These are phyloP conservation scores for Backusella tarrabulga DNA, from an alignment of 192 early-diverging fungal species.

Conservation along the genomic window DNA sequence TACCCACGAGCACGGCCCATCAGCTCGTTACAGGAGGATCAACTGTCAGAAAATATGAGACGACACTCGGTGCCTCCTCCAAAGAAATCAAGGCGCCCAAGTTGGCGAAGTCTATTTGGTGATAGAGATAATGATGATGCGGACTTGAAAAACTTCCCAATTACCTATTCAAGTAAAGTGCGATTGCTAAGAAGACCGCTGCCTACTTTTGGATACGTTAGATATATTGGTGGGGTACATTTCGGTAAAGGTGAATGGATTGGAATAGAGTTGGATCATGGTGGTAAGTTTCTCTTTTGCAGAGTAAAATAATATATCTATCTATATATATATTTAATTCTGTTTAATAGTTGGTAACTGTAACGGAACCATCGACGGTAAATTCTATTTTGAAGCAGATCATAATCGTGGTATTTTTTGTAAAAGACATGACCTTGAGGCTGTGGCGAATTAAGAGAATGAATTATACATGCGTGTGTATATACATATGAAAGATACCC, in stretches of 20 bases:
- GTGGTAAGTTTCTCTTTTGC: constrained; percentile 18
- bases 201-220: constrained; percentile 27
- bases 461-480: not conserved
- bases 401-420: constrained; percentile 35
- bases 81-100: not conserved
- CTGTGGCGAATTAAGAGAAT: not conserved
- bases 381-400: constrained; percentile 34
- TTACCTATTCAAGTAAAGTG: constrained; percentile 13
- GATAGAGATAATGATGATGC: constrained; percentile 22
- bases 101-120: constrained; percentile 20
- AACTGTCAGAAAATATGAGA: not conserved
- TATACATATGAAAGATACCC: not conserved
- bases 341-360: constrained; percentile 26
- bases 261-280: constrained; percentile 36
- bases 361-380: constrained; percentile 29
- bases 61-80: not conserved
- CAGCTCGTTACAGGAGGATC: constrained; percentile 9
- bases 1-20: constrained; percentile 20
- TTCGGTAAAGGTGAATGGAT: constrained; percentile 17
- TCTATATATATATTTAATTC: not conserved
- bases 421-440: constrained; percentile 16
- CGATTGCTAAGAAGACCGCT: constrained; percentile 24
- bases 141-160: constrained; percentile 8
- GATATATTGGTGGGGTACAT: constrained; percentile 26
- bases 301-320: not conserved